Evolutionary conservation across 148 eudicot genomes (phyloP).

Genomic region (Fagopyrum tataricum): DNA sequence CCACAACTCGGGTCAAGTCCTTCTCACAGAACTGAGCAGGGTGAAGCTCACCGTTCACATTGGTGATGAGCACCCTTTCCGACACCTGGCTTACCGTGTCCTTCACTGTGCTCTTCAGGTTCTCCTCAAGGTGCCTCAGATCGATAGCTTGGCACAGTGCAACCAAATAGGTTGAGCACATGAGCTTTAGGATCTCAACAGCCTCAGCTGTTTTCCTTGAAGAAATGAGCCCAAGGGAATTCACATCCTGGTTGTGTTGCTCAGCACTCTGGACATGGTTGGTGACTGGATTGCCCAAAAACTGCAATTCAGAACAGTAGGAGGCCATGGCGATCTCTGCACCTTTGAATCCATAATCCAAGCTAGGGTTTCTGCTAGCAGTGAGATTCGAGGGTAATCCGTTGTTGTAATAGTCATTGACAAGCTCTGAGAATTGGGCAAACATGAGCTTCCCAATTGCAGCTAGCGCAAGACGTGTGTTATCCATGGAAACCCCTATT

Average conservation of each 20-base stretch:
- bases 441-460: constrained; percentile 12
- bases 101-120: constrained; percentile 6
- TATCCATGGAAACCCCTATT: constrained; percentile 15
- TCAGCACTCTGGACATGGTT: constrained; percentile 12
- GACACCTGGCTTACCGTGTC: constrained; percentile 9
- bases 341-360: constrained; percentile 12
- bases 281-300: constrained; percentile 6
- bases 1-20: constrained; percentile 6
- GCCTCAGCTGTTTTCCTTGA: constrained; percentile 10
- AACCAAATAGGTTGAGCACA: constrained; percentile 3
- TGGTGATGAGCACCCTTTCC: constrained; percentile 5
- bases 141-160: constrained; percentile 10
- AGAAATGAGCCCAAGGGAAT: constrained; percentile 7
- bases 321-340: constrained; percentile 12
- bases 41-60: constrained; percentile 9
- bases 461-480: constrained; percentile 11
- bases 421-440: constrained; percentile 11
- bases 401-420: constrained; percentile 10
- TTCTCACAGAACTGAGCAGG: constrained; percentile 4
- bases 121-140: constrained; percentile 8
- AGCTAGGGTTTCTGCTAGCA: constrained; percentile 9
- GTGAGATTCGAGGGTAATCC: constrained; percentile 11
- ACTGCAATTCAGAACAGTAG: constrained; percentile 8
- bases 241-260: constrained; percentile 6
- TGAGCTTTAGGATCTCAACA: constrained; percentile 9